Percentiles rank a stretch among this genome's conserved stretches.
Conservation (phyloP, 2,329 filamentous ascomycete species). For the Anthostomella pinea region DNA sequence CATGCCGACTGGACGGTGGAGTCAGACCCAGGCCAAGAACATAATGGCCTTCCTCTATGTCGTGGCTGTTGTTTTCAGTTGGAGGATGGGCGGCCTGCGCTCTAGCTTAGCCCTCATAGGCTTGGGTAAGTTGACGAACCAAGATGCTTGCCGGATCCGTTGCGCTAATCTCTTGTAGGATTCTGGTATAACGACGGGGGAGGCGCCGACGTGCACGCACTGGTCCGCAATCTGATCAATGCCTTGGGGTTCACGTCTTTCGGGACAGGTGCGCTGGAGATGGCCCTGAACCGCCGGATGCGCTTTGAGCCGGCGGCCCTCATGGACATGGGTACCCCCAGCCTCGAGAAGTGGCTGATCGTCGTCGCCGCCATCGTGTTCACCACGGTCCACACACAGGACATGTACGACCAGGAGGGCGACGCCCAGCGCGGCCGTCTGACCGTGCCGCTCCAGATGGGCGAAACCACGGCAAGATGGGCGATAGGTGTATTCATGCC, state of each 20-base stretch:
- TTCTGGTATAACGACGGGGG: conserved; percentile 31
- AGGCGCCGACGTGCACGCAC: conserved; percentile 20
- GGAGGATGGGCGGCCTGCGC: conserved; percentile 16
- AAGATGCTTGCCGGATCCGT: too few relatives aligned
- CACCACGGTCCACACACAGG: conserved; percentile 6
- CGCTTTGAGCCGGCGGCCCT: background rate
- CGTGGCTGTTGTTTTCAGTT: conserved; percentile 7
- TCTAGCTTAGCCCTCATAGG: conserved; percentile 5
- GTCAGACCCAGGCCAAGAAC: conserved; percentile 12
- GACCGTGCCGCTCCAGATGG: conserved; percentile 4
- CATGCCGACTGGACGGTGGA: conserved; percentile 24
- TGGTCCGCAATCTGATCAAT: conserved; percentile 10
- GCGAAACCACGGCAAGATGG: conserved; percentile 2
- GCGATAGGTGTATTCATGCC: background rate
- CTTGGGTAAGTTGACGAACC: conserved; percentile 1
- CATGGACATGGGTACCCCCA: background rate
- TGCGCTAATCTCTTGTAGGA: conserved; percentile 25
- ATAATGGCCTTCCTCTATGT: conserved; percentile 15
- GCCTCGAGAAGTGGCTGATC: conserved; percentile 3
- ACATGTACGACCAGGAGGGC: conserved; percentile 7
- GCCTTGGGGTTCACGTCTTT: conserved; percentile 7
- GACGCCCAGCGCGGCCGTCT: conserved; percentile 1
- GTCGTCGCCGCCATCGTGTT: conserved; percentile 4
- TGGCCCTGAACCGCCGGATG: background rate
- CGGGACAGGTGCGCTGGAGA: conserved; percentile 6